Conservation (phyloP, 352 stramenopile species). For the Thalassiosira ordinaria region DNA sequence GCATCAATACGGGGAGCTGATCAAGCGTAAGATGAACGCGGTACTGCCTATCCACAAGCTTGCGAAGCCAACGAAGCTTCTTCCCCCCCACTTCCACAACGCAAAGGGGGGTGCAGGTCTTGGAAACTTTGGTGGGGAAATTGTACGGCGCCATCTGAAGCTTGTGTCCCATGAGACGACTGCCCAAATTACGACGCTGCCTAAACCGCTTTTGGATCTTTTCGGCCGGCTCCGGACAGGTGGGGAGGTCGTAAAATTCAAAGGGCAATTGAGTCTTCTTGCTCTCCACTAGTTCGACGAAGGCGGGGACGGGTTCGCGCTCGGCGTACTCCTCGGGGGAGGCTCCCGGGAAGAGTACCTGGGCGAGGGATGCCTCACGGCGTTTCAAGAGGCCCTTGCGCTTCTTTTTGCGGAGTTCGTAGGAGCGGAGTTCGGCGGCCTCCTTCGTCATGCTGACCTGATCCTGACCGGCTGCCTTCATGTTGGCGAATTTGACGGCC, state of each 20-base stretch:
- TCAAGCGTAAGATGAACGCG: slow-evolving; percentile 88
- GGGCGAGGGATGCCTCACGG: slow-evolving; percentile 59
- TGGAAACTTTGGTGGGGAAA: slow-evolving; percentile 60
- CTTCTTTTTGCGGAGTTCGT: slow-evolving; percentile 82
- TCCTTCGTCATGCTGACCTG: slow-evolving; percentile 60
- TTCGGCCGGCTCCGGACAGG: slow-evolving; percentile 81
- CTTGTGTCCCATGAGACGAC: slow-evolving; percentile 75
- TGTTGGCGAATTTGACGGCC: slow-evolving; percentile 51
- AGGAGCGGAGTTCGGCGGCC: slow-evolving; percentile 65
- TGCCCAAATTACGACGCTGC: slow-evolving; percentile 78
- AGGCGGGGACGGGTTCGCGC: slow-evolving; percentile 89
- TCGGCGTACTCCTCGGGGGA: slow-evolving; percentile 70
- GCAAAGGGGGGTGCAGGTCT: slow-evolving; percentile 68
- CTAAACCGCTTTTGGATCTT: slow-evolving; percentile 61
- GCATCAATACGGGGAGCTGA: slow-evolving; percentile 83
- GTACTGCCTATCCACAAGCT: slow-evolving; percentile 78
- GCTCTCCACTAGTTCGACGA: slow-evolving; percentile 98
- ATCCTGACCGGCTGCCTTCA: slow-evolving; percentile 54
- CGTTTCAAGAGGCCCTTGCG: slow-evolving; percentile 70
- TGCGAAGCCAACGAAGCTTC: slow-evolving; percentile 67
- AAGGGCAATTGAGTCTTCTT: slow-evolving; percentile 98
- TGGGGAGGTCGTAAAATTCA: slow-evolving; percentile 98
- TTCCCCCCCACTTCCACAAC: slow-evolving; percentile 59
- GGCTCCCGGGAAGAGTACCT: slow-evolving; percentile 81
- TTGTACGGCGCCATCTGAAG: slow-evolving; percentile 72